Conservation (phyloP, 139 green algal genomes). For the Chlamydomonas sp. region DNA sequence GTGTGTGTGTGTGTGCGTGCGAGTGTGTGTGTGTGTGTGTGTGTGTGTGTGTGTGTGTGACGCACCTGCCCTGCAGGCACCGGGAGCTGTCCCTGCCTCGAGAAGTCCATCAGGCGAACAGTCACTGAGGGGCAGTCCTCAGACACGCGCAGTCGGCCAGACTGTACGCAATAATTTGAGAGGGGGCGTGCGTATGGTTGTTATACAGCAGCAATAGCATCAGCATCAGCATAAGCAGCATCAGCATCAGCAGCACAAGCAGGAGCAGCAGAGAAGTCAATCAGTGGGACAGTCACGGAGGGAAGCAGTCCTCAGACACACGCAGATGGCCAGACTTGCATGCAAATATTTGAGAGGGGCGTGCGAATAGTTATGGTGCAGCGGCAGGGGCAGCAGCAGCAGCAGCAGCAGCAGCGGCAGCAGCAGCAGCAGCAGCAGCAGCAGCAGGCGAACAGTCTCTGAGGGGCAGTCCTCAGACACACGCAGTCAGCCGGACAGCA, state of each 20-base stretch:
- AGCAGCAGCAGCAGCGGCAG: too few relatives aligned
- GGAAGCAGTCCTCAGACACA: constrained; percentile 21
- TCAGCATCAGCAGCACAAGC: too few relatives aligned
- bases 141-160: constrained; percentile 25
- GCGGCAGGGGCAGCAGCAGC: too few relatives aligned
- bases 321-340: constrained; percentile 29
- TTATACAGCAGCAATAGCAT: too few relatives aligned
- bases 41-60: too few relatives aligned
- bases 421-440: too few relatives aligned
- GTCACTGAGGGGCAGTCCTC: constrained; percentile 34
- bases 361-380: not conserved
- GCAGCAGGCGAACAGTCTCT: constrained; percentile 33
- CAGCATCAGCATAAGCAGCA: too few relatives aligned
- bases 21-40: too few relatives aligned
- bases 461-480: constrained; percentile 26
- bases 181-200: not conserved
- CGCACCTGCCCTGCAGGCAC: constrained; percentile 20
- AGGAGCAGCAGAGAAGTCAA: constrained; percentile 19
- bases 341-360: not conserved
- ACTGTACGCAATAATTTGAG: constrained; percentile 16
- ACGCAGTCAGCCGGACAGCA: constrained; percentile 28
- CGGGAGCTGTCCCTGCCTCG: constrained; percentile 38
- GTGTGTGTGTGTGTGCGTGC: too few relatives aligned
- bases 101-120: constrained; percentile 33
- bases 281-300: constrained; percentile 34